Evolutionary conservation across 257 asterid genomes (phyloP).

Genomic region (Orobanche coerulescens): DNA sequence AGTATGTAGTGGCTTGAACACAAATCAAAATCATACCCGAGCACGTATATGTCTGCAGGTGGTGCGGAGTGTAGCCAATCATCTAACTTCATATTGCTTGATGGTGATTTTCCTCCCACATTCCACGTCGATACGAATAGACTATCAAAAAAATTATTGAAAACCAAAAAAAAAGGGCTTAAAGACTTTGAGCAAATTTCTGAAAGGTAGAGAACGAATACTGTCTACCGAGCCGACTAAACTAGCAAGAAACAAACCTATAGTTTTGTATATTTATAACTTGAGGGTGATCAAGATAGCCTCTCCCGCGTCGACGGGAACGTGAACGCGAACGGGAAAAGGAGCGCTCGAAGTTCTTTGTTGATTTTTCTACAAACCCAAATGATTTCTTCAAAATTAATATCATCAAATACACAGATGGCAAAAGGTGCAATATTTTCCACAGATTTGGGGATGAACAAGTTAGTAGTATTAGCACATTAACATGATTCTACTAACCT

Average conservation of each 20-base stretch:
- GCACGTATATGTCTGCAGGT: conserved; percentile 95
- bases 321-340: conserved; percentile 66
- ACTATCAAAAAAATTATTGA: conserved; percentile 35
- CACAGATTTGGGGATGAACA: background rate
- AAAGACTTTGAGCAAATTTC: background rate
- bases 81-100: conserved; percentile 68
- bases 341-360: conserved; percentile 50
- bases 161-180: background rate
- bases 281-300: conserved; percentile 92
- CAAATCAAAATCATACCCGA: conserved; percentile 49
- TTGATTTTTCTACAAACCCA: conserved; percentile 56
- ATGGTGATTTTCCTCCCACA: conserved; percentile 91
- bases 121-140: conserved; percentile 93
- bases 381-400: conserved; percentile 5
- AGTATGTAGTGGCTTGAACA: background rate
- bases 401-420: background rate
- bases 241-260: conserved; percentile 23
- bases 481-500: conserved; percentile 35
- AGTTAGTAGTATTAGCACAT: background rate
- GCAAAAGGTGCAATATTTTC: background rate
- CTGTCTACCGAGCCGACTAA: background rate
- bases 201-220: background rate
- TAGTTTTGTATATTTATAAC: conserved; percentile 73
- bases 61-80: conserved; percentile 97
- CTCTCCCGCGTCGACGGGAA: conserved; percentile 65